Evolutionary conservation across 352 stramenopile species (phyloP), one percentile per base, ranked within the genome.

Genomic region (Phytophthora idaei): DNA sequence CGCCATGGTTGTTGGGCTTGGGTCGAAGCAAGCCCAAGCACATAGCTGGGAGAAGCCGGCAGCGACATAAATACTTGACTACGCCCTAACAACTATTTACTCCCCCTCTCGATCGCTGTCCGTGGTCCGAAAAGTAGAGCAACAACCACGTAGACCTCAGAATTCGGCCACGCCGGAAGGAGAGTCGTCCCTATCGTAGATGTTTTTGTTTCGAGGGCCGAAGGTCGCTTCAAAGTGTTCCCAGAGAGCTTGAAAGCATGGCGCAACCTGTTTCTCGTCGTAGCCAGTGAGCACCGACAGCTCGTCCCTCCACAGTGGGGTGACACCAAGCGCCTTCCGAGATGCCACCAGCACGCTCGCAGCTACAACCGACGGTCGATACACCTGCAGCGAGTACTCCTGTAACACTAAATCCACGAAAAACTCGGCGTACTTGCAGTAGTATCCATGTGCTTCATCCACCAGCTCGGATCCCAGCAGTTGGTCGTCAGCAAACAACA

Each of bases 211-310:
- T n/a, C 74, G 80, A 71, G 88, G 82, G 41, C 81, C 82, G 60
- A 94, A 93, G 11, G 81, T 81, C 29, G 71, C 64, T 63, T 88
- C 82, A 74, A 94, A 96, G 54, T 96, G 88, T 34, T 77, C 63
- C 86, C 87, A 96, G 32, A 96, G 71, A n/a, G 81, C 85, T 55
- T 83, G 82, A 66, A 93, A 96, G 62, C 89, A 96, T 41, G 84
- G 86, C 49, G 90, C 75, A 15, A 96, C 86, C 52, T 94, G 87
- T 41, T 90, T 75, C 27, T 81, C 81, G 21, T 81, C 79, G 81
- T 96, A 96, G 6, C 89, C 89, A 27, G 87, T 93, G 9, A 94
- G 69, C 41, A 87, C 77, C 21, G 85, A 85, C 46, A 96, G 64
- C 62, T 96, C 89, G 66, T 94, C 79, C 58, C 87, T 73, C 89